Percentiles rank a stretch among this genome's conserved stretches.
Evolutionary conservation across 768 basidiomycete species (phyloP).

Genomic region (Hypsizygus marmoreus): DNA sequence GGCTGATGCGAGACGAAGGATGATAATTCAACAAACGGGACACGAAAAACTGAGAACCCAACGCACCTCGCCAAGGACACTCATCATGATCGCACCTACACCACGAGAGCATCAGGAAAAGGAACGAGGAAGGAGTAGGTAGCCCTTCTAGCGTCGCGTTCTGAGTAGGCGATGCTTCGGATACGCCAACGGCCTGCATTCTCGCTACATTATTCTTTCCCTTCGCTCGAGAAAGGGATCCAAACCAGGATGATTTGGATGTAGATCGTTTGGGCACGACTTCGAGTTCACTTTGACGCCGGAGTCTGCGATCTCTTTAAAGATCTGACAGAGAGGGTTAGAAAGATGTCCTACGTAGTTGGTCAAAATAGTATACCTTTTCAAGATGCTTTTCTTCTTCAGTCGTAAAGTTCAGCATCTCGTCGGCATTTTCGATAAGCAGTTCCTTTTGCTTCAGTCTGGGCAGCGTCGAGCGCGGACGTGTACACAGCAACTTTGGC

Average conservation of each 20-base stretch:
- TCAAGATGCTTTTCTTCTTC: conserved; percentile 98
- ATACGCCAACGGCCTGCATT: too few relatives aligned
- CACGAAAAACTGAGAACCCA: conserved; percentile 1
- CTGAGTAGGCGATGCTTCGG: too few relatives aligned
- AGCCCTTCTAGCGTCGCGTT: too few relatives aligned
- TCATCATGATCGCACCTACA: conserved; percentile 61
- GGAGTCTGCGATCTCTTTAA: conserved; percentile 96
- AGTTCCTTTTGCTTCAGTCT: conserved; percentile 99
- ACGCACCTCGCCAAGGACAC: conserved; percentile 70
- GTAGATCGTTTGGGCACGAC: conserved; percentile 5
- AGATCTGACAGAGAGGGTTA: conserved; percentile 80
- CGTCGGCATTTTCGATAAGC: conserved; percentile 90
- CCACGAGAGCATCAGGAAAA: conserved; percentile 2
- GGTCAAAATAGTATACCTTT: conserved; percentile 48
- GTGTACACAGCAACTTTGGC: conserved; percentile 98
- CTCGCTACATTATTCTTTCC: conserved; percentile 25
- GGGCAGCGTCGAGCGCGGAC: conserved; percentile 86
- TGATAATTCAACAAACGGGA: conserved; percentile 2
- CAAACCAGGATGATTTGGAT: conserved; percentile 33
- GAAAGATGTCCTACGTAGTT: conserved; percentile 5
- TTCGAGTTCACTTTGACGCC: conserved; percentile 73
- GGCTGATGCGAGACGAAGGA: conserved; percentile 44
- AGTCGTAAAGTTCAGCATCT: conserved; percentile 94
- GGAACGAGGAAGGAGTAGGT: too few relatives aligned
- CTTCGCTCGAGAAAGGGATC: conserved; percentile 29